Evolutionary conservation across 805 yeast species (phyloP).

Genomic region (Yarrowia sp.): DNA sequence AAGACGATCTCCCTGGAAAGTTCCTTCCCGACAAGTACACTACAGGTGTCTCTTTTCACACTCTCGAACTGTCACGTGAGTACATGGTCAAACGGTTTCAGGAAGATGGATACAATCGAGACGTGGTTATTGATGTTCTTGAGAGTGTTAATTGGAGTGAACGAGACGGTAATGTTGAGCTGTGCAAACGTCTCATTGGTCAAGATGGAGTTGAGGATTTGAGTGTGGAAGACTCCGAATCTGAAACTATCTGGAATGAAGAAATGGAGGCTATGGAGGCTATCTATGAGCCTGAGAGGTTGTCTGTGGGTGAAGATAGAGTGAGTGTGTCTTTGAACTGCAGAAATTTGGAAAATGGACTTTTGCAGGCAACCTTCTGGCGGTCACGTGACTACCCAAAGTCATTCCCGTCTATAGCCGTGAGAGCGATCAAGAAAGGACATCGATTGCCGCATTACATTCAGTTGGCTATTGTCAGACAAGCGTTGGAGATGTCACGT

Average conservation of each 20-base stretch:
- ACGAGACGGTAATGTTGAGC: slow-evolving; percentile 47
- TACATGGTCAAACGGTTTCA: slow-evolving; percentile 55
- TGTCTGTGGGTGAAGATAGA: slow-evolving; percentile 30
- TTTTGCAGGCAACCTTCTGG: slow-evolving; percentile 40
- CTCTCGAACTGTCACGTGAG: slow-evolving; percentile 50
- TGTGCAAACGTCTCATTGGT: slow-evolving; percentile 36
- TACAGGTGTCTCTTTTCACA: slow-evolving; percentile 10
- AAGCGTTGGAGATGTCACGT: slow-evolving; percentile 37
- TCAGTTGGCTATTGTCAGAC: slow-evolving; percentile 39
- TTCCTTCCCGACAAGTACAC: slow-evolving; percentile 38
- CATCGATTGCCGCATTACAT: slow-evolving; percentile 37
- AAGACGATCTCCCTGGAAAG: slow-evolving; percentile 76
- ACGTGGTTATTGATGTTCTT: slow-evolving; percentile 55
- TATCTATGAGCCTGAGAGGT: slow-evolving; percentile 51
- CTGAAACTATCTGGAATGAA: slow-evolving; percentile 61
- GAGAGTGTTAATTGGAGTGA: slow-evolving; percentile 47
- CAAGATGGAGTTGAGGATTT: not conserved
- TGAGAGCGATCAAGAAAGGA: slow-evolving; percentile 43
- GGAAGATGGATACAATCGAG: slow-evolving; percentile 68
- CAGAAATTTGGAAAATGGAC: not conserved
- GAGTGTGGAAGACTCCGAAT: slow-evolving; percentile 30
- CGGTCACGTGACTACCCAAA: slow-evolving; percentile 59
- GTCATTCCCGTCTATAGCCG: slow-evolving; percentile 66
- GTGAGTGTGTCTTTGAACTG: slow-evolving; percentile 1
- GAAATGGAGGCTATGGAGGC: slow-evolving; percentile 68